Evolutionary conservation across 1,284 basidiomycete species (phyloP).

Genomic region (Ganoderma multipileum): DNA sequence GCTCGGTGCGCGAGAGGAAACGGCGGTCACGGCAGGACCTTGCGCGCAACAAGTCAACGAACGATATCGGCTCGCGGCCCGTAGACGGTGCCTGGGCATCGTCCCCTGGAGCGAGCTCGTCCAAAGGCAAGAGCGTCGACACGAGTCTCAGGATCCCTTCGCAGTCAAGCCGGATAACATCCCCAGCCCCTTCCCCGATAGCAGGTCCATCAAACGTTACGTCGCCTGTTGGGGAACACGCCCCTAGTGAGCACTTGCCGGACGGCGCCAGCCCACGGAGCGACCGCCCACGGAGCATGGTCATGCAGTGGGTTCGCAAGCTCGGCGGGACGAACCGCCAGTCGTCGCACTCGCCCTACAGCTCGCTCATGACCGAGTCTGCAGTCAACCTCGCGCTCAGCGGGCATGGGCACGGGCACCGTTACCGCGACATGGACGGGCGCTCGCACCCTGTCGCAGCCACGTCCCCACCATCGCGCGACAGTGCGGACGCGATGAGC

Average conservation of each 20-base stretch:
- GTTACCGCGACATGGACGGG: constrained; percentile 14
- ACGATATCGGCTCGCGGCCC: constrained; percentile 31
- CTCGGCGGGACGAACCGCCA: constrained; percentile 24
- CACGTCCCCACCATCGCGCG: constrained; percentile 32
- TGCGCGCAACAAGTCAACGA: constrained; percentile 36
- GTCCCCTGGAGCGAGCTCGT: constrained; percentile 22
- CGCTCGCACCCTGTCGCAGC: constrained; percentile 18
- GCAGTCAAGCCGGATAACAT: constrained; percentile 25
- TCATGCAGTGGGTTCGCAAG: constrained; percentile 32
- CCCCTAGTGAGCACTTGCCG: constrained; percentile 24
- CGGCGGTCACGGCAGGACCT: constrained; percentile 27
- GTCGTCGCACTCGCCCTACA: constrained; percentile 27
- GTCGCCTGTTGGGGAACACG: constrained; percentile 29
- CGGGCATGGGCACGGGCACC: not conserved
- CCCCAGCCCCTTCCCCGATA: constrained; percentile 31
- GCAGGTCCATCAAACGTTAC: constrained; percentile 27
- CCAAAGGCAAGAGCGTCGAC: constrained; percentile 29
- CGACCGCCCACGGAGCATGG: constrained; percentile 36
- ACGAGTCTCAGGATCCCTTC: constrained; percentile 31
- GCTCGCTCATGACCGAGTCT: constrained; percentile 26
- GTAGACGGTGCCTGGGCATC: constrained; percentile 3
- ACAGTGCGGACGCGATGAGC: constrained; percentile 45
- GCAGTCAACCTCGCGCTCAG: constrained; percentile 7
- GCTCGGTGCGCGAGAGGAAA: constrained; percentile 36
- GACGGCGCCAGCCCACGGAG: constrained; percentile 36